Evolutionary conservation across 2,329 filamentous ascomycete species (phyloP), one percentile per base, ranked within the genome.

Genomic region (Mycogone perniciosa): DNA sequence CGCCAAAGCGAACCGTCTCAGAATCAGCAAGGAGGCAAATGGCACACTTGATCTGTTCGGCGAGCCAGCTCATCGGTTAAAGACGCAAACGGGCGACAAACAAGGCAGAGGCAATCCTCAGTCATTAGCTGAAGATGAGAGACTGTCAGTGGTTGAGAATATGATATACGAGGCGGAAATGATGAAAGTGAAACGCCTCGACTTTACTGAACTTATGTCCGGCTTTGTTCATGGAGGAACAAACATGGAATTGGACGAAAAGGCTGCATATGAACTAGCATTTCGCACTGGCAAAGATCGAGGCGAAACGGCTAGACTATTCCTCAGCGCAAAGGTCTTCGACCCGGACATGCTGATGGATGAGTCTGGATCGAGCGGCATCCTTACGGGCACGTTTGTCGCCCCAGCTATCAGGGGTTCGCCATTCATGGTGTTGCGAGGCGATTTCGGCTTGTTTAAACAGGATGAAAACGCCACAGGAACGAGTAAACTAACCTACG

Each of bases 201-300:
- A 76, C 27, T 86, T 86, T 59, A 79, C 78, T 0, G 82, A 86
- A 62, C 76, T 84, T 51, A 84, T 86, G 80, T 74, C 76, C 6
- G 82, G 82, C 7, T 79, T 77, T 56, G 71, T 86, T 29, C 77
- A 82, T 56, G 62, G 20, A 5, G 30, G n/a, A 10, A 30, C 75
- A 76, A 57, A 64, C 30, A 60, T 75, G 38, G 60, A 60, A 5
- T 68, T 71, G 7, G 73, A 79, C 57, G 70, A 73, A 41, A 69
- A 67, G 11, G 71, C 74, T n/a, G 74, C 77, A 2, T 84, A 79
- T 59, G 68, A 77, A 52, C 68, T 76, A 20, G 78, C 78, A 2
- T 73, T 73, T 39, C 74, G 75, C 46, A 73, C 70, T 3, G 80
- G 75, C 11, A 72, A 75, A 54, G 74, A 74, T n/a, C 69, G 74